Evolutionary conservation across 1,284 basidiomycete species (phyloP), one percentile per base, ranked within the genome.

Genomic region (Violaceomyces palustris): DNA sequence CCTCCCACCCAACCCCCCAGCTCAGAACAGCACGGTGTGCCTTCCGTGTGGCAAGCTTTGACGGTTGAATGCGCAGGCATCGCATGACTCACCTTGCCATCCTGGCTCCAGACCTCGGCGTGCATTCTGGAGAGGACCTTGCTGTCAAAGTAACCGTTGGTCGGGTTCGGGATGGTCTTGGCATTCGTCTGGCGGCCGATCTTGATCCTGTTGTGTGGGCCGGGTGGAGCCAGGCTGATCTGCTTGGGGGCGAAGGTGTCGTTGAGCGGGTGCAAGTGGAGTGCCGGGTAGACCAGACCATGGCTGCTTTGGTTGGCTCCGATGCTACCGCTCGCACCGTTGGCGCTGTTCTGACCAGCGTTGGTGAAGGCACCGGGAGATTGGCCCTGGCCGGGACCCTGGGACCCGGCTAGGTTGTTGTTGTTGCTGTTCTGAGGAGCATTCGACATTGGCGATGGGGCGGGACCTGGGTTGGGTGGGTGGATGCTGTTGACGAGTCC

Each of bases 131-230:
- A 90, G 54, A 99, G 80, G 1, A 97, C 93, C 74, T 99, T 97
- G 40, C 85, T 88, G 78, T 98, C 93, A 73, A 98, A 97, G 77
- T 87, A 98, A 14, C 91, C 93, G 71, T 98, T 98, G 66, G 86
- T 80, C 67, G 94, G 90, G 14, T 86, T 88, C 6, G 94, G 94
- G 22, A 88, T 83, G 0, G 91, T 96, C 79, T 96, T 96, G 53
- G 85, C 85, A 74, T 93, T 97, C 19, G 92, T 98, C 77, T 99
- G 93, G 45, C 92, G 79, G n/a, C 94, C 93, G 70, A 98, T 93
- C 81, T 97, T 97, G 67, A 81, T 87, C 82, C 72, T 57, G 35
- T 70, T 69, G 41, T 54, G 56, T 30, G 62, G 44, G 11, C 64
- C 80, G 38, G 79, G 80, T 23, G 78, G 76, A 2, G 81, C 78